A percentile compares a stretch with the other conserved stretches of the same genome.
Evolutionary conservation across 805 yeast genomes (phyloP).

Genomic region (Cyberlindnera xylosilytica): DNA sequence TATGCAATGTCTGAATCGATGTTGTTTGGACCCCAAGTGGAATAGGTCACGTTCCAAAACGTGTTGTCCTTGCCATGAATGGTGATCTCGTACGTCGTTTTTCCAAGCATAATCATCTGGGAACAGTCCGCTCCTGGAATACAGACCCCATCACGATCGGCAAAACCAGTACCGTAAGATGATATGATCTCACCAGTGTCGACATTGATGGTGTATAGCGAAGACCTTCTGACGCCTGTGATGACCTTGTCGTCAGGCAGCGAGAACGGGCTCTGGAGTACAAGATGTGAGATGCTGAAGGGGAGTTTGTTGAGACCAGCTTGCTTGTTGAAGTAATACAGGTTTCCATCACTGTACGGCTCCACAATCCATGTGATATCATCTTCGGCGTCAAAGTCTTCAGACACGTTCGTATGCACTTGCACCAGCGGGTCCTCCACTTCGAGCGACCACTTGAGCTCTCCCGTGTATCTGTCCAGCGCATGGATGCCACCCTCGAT

Average conservation of each 20-base stretch:
- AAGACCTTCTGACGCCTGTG: slow-evolving; percentile 79
- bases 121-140: slow-evolving; percentile 23
- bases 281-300: slow-evolving; percentile 71
- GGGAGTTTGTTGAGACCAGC: slow-evolving; percentile 80
- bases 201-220: slow-evolving; percentile 71
- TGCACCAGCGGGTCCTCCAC: slow-evolving; percentile 62
- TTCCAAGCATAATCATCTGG: slow-evolving; percentile 57
- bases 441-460: slow-evolving; percentile 69
- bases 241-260: slow-evolving; percentile 75
- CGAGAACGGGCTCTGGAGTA: slow-evolving; percentile 83
- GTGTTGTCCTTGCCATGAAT: slow-evolving; percentile 73
- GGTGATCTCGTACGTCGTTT: slow-evolving; percentile 65
- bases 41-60: slow-evolving; percentile 82
- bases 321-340: slow-evolving; percentile 74
- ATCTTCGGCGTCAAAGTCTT: slow-evolving; percentile 19
- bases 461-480: slow-evolving; percentile 70
- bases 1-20: slow-evolving; percentile 53
- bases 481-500: slow-evolving; percentile 88
- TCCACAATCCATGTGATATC: slow-evolving; percentile 81
- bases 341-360: slow-evolving; percentile 79
- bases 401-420: slow-evolving; percentile 26
- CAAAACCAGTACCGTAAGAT: slow-evolving; percentile 53
- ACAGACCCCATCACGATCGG: slow-evolving; percentile 6
- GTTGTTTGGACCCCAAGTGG: slow-evolving; percentile 91
- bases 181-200: slow-evolving; percentile 69